Evolutionary conservation across 2,329 filamentous ascomycete species (phyloP), one percentile per base, ranked within the genome.

Genomic region (Colletotrichum shisoi): DNA sequence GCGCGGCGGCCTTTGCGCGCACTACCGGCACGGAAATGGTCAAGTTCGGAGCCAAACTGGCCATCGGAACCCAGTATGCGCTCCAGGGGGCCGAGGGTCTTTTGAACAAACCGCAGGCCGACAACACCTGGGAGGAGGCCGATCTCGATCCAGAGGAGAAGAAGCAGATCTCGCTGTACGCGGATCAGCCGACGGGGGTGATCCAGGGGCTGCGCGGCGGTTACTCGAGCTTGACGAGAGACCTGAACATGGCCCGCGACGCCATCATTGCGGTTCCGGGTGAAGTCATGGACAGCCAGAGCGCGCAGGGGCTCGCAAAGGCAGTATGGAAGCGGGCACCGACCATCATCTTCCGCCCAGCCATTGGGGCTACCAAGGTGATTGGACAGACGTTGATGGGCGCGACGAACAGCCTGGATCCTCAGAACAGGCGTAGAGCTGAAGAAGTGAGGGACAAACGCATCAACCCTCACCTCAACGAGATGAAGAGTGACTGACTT

Each of bases 1-100:
- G 96, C 2, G 93, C 94, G 0, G 82, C 90, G 9, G 90, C 92
- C 2, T 99, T 99, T 78, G 94, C 92, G 42, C 94, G 91, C 74
- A 97, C 93, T 1, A 99, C 95, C 0, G 94, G 94, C 3, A 96
- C 91, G 0, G 95, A 97, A 75, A 84, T 98, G n/a, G 91, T 97
- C 70, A 95, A 95, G 73, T 83, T 99, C 0, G 94, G 95, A 13
- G 95, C 95, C 52, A 98, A 97, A 78, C 83, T 98, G 57, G 94
- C 94, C 0, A 92, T 98, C 57, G 95, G 95, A 40, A 97, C 96
- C 3, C 95, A 98, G 74, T 95, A 91, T n/a, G 88, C 94, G 17
- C 85, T 99, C 1, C 91, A 97, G 74, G 91, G 91, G 19, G 93
- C 94, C 0, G 96, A 99, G 77, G 91, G 87, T 19, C 84, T 97